Evolutionary conservation across 2,329 filamentous ascomycete species (phyloP), one percentile per base, ranked within the genome.

Genomic region (Monilinia laxa): DNA sequence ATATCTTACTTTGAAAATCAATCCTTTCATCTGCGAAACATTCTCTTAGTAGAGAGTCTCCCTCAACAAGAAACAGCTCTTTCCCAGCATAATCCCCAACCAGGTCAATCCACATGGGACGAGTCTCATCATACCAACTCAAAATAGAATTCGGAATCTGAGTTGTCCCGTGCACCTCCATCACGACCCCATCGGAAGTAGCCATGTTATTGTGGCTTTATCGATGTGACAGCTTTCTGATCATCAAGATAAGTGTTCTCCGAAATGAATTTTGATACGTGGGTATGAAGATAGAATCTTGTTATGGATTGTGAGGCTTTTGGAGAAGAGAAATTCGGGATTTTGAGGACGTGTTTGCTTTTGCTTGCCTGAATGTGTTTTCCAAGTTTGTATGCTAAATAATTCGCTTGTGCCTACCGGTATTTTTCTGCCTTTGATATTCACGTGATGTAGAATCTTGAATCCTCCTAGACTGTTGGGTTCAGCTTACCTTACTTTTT

Each of bases 51-150:
- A 93, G 76, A 0, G 89, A 89, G 72, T 93, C 89, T 40, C 90
- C 90, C 70, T 93, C 88, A 40, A 93, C 83, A 28, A 89, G 79
- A 74, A 92, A 93, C 14, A 89, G 81, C 74, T 92, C 90, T 68
- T 85, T 86, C 28, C 90, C 90, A 4, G 88, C 89, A 77, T 90
- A 93, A 74, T 93, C 90, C 52, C 90, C 89, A 4, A 92, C 85
- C 2, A 93, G 82, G 71, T 91, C 88, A 38, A 90, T 81, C 60
- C 78, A 78, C 64, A 81, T 77, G 9, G 81, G 79, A 16, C 76
- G 71, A 4, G 81, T 75, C 16, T 72, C 73, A 67, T 77, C 78
- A 73, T 84, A 84, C 77, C 79, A 77, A 25, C 66, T 70, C 51
- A 71, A 53, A 62, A 74, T 70, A 62, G 68, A 65, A 69, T 65